These are phyloP conservation scores for Lathyrus sativus DNA, from an alignment of 306 rosid genomes.

Conservation along the genomic window DNA sequence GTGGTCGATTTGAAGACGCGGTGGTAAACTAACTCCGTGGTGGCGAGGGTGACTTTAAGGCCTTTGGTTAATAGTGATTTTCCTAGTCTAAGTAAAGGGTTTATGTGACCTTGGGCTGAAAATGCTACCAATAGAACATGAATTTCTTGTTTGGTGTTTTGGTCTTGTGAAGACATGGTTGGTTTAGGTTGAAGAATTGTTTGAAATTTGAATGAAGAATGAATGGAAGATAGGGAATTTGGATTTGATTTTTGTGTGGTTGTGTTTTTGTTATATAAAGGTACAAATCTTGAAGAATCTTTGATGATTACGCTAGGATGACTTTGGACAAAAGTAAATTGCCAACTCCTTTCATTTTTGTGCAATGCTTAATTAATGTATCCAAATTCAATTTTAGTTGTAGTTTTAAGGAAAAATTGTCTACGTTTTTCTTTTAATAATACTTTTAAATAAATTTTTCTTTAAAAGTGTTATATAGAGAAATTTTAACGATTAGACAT, in stretches of 20 bases:
- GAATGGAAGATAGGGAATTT: not conserved
- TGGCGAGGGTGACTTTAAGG: slow-evolving; percentile 59
- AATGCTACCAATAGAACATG: slow-evolving; percentile 53
- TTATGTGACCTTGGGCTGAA: slow-evolving; percentile 59
- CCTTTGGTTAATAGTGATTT: slow-evolving; percentile 41
- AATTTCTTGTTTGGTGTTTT: slow-evolving; percentile 27
- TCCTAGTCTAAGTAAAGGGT: slow-evolving; percentile 51
- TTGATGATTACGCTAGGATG: not conserved
- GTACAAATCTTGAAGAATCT: not conserved
- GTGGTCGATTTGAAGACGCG: slow-evolving; percentile 38
- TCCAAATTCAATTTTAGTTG: no score
- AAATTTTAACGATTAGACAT: no score
- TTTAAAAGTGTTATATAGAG: no score
- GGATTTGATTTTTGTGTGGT: not conserved
- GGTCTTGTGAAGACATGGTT: slow-evolving; percentile 28
- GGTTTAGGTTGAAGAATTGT: not conserved
- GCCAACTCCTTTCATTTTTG: no score
- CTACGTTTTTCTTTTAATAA: no score
- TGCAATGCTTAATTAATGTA: no score
- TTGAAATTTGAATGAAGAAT: not conserved
- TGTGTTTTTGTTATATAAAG: not conserved
- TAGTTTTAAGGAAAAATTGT: no score
- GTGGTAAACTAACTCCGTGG: slow-evolving; percentile 49
- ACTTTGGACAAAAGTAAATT: not conserved
- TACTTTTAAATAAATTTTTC: no score